These are phyloP conservation scores for Fusarium piperis DNA, from an alignment of 2,329 filamentous ascomycete genomes.

Conservation along the genomic window DNA sequence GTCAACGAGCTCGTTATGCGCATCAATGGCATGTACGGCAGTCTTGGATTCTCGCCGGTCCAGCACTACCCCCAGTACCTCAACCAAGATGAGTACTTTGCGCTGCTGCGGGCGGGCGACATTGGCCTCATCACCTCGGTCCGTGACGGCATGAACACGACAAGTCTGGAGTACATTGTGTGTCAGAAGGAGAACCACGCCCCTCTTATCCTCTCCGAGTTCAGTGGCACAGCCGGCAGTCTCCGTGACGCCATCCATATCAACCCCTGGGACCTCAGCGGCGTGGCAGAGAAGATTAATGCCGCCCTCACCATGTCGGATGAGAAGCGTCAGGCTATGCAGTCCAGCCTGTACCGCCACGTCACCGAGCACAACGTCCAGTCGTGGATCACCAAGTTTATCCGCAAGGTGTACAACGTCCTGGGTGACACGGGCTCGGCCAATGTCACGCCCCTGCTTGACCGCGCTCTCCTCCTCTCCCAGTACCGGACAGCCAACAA, in stretches of 20 bases:
- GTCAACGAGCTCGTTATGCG: slow-evolving; percentile 90
- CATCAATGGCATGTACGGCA: slow-evolving; percentile 92
- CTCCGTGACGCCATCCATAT: slow-evolving; percentile 90
- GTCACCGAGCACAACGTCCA: slow-evolving; percentile 89
- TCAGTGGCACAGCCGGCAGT: slow-evolving; percentile 91
- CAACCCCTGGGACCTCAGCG: slow-evolving; percentile 92
- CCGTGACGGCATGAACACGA: slow-evolving; percentile 97
- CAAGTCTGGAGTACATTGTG: slow-evolving; percentile 91
- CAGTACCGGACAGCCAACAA: slow-evolving; percentile 80
- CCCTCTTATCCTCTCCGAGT: slow-evolving; percentile 93
- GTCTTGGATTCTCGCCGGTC: slow-evolving; percentile 87
- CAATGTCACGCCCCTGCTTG: slow-evolving; percentile 82
- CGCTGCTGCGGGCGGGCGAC: slow-evolving; percentile 88
- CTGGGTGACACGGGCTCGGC: slow-evolving; percentile 79
- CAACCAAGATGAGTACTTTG: slow-evolving; percentile 90
- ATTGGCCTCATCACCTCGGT: slow-evolving; percentile 96
- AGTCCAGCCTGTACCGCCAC: slow-evolving; percentile 80
- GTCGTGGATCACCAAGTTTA: slow-evolving; percentile 82
- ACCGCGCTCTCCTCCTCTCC: slow-evolving; percentile 75
- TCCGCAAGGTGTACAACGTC: slow-evolving; percentile 82
- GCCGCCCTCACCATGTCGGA: slow-evolving; percentile 80
- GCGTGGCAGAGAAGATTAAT: slow-evolving; percentile 86
- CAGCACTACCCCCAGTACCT: slow-evolving; percentile 96
- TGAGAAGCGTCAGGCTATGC: slow-evolving; percentile 73
- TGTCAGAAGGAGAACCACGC: slow-evolving; percentile 89